These are phyloP conservation scores for Dictyostelium firmibasis DNA, from an alignment of 78 protist species.

Conservation along the genomic window DNA sequence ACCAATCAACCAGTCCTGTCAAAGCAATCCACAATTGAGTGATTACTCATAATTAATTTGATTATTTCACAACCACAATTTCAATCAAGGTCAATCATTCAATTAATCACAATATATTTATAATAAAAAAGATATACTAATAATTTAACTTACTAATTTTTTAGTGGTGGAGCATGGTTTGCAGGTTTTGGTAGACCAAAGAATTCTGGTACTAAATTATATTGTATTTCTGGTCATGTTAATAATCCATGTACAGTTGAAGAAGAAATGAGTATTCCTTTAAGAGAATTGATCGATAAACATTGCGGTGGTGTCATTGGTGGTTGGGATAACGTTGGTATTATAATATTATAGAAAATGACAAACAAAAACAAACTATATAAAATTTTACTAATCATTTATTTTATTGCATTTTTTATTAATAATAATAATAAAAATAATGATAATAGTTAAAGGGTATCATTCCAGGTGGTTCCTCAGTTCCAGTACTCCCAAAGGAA, in stretches of 20 bases:
- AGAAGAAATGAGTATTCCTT: slow-evolving; percentile 97
- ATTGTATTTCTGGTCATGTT: slow-evolving; percentile 96
- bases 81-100: background rate
- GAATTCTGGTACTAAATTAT: slow-evolving; percentile 98
- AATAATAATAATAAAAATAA: background rate
- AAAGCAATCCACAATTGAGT: too few relatives aligned
- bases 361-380: too few relatives aligned
- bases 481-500: slow-evolving; percentile 93
- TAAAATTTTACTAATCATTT: too few relatives aligned
- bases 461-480: slow-evolving; percentile 99
- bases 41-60: too few relatives aligned
- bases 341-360: background rate
- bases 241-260: slow-evolving; percentile 98
- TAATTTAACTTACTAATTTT: background rate
- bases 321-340: slow-evolving; percentile 98
- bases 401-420: background rate
- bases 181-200: slow-evolving; percentile 95
- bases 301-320: slow-evolving; percentile 98
- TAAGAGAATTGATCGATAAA: slow-evolving; percentile 93
- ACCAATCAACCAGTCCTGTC: too few relatives aligned
- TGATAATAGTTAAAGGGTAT: slow-evolving; percentile 60
- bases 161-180: slow-evolving; percentile 93
- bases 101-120: background rate
- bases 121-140: background rate
- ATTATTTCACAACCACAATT: too few relatives aligned